phyloP scores from a whole-genome alignment of 495 filamentous ascomycete genomes.

The Podospora anserina region DNA sequence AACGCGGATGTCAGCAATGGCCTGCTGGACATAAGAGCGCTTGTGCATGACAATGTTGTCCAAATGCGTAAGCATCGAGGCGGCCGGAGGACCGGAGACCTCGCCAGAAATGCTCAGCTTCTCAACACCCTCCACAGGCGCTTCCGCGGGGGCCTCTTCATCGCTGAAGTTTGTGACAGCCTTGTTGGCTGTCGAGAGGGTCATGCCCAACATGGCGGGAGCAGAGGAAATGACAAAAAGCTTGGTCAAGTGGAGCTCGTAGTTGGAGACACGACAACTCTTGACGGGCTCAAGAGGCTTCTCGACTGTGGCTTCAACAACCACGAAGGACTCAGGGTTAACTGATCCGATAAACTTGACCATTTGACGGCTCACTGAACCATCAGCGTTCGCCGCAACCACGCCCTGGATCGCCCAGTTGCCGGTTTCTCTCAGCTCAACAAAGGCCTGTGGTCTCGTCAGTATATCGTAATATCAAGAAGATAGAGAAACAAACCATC shows the following conservation, averaged over 20 bases:
- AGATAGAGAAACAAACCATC: slow-evolving; percentile 77
- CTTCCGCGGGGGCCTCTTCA: slow-evolving; percentile 45
- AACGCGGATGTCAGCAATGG: slow-evolving; percentile 75
- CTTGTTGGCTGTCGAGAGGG: slow-evolving; percentile 64
- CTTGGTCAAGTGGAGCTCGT: slow-evolving; percentile 87
- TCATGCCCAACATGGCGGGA: slow-evolving; percentile 65
- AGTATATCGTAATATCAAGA: not conserved
- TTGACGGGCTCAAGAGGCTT: slow-evolving; percentile 80
- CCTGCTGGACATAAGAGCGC: slow-evolving; percentile 80
- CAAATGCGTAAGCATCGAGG: slow-evolving; percentile 71
- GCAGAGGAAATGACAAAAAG: slow-evolving; percentile 58
- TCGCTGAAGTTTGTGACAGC: slow-evolving; percentile 63
- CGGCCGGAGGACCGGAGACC: slow-evolving; percentile 62
- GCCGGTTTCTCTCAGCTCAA: slow-evolving; percentile 20
- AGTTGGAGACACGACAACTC: slow-evolving; percentile 67
- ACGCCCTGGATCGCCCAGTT: slow-evolving; percentile 74
- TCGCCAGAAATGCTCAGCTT: slow-evolving; percentile 38
- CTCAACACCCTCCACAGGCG: slow-evolving; percentile 46
- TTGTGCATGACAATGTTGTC: slow-evolving; percentile 90
- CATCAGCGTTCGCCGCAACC: slow-evolving; percentile 55
- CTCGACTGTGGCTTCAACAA: slow-evolving; percentile 76
- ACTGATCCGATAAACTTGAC: slow-evolving; percentile 82
- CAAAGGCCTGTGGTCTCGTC: not conserved
- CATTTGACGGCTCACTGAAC: slow-evolving; percentile 74
- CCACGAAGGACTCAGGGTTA: slow-evolving; percentile 77